These are phyloP conservation scores for Grifola frondosa DNA, from an alignment of 1,284 basidiomycete species.

Conservation along the genomic window DNA sequence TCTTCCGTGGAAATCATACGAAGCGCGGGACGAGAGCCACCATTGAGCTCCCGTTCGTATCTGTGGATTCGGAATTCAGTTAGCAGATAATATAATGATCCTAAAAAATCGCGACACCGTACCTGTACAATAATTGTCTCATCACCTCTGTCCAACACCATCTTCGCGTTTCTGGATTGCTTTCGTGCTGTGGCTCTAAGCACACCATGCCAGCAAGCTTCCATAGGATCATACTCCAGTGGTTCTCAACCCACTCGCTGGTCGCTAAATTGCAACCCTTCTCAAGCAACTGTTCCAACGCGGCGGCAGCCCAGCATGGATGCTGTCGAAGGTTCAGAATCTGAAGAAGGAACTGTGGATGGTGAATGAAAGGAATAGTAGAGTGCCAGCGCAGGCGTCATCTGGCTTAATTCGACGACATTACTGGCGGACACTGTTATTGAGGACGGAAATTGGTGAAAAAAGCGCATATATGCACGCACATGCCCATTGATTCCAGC, in stretches of 20 bases:
- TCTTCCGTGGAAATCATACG: slow-evolving; percentile 79
- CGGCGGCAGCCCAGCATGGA: slow-evolving; percentile 39
- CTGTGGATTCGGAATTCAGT: slow-evolving; percentile 38
- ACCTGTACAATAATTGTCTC: slow-evolving; percentile 86
- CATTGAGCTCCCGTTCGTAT: slow-evolving; percentile 88
- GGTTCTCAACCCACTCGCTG: slow-evolving; percentile 85
- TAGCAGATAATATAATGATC: not conserved
- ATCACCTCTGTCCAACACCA: slow-evolving; percentile 85
- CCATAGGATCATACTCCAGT: slow-evolving; percentile 92
- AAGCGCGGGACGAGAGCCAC: slow-evolving; percentile 77
- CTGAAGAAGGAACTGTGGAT: slow-evolving; percentile 9
- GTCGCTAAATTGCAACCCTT: slow-evolving; percentile 63
- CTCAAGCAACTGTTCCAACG: slow-evolving; percentile 49
- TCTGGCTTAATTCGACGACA: slow-evolving; percentile 52
- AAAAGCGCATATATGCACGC: slow-evolving; percentile 27
- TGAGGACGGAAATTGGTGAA: not conserved
- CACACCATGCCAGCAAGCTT: slow-evolving; percentile 85
- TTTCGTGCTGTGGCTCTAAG: slow-evolving; percentile 65
- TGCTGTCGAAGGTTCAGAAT: slow-evolving; percentile 4
- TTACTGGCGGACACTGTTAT: slow-evolving; percentile 39
- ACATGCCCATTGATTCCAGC: slow-evolving; percentile 65
- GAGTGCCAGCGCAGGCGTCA: slow-evolving; percentile 57
- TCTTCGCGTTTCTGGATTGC: slow-evolving; percentile 43
- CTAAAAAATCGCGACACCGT: slow-evolving; percentile 18
- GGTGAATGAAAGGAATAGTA: slow-evolving; percentile 64